Base-by-base conservation (phyloP, 2,329 filamentous ascomycete species). In the Alternaria angustiovoidea region DNA sequence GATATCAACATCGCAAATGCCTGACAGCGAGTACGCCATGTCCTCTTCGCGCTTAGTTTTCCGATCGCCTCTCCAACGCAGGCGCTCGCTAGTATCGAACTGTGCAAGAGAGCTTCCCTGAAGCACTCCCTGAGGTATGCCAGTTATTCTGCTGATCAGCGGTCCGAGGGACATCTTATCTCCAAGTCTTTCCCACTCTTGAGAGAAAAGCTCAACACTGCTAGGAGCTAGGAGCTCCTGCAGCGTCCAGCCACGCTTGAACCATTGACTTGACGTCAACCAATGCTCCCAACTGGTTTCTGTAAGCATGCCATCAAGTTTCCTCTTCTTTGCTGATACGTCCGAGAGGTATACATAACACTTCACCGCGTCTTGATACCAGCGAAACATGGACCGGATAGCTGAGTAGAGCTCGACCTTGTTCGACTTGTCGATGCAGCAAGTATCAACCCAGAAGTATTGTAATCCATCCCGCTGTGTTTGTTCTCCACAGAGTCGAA, bases 161-260 rank as follows among this genome's bases (percentile, higher is more conserved):
- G 30, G 11, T 12, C 30, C 11, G 8, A 66, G 56, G 1, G 49
- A 59, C 36, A 1, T 34, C 18, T 52, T 64, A 30, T 63, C 48
- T 39, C 68, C 61, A 42, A 70, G 44, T 30, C 46, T 51, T 6
- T 34, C 4, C 34, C 61, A 54, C 12, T 65, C 57, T 14, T 7
- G 20, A 3, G 57, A 64, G 54, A 66, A 70, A 39, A 71, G 69
- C 36, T 66, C 54, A 8, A 71, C 22, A 0, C 1, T 4, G 3
- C 34, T 43, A 1, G 61, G 63, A 0, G 32, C 32, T 0, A 36
- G 14, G 24, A 26, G 24, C 24, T 26, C 24, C 0, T 26, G 24
- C 24, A 26, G 24, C 0, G 24, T 26, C 24, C 24, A 26, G 24
- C 24, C 24, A 26, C 24, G 24, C 24, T 0, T 26, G 24, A 26